Percentiles rank a stretch among this genome's conserved stretches.
phyloP scores from a whole-genome alignment of 129 eudicot genomes.

The Flaveria brownii region DNA sequence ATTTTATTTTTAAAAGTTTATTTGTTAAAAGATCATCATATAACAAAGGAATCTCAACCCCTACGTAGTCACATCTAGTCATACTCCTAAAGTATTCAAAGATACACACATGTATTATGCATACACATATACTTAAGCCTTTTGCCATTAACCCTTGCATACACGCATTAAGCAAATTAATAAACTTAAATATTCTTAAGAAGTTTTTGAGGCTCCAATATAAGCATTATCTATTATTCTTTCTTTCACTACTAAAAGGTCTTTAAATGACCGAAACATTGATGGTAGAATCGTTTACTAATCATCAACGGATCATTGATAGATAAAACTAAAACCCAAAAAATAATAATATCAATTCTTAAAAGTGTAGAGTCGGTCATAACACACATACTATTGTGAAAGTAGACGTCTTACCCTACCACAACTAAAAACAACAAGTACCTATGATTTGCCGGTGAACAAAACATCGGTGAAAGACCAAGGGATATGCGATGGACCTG shows the following conservation, averaged over 20 bases:
- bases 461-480: too few species aligned
- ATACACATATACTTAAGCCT: not conserved
- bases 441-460: too few species aligned
- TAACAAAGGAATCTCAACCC: slow-evolving; percentile 38
- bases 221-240: not conserved
- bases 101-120: not conserved
- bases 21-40: slow-evolving; percentile 25
- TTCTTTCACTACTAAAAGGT: not conserved
- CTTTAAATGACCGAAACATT: too few species aligned
- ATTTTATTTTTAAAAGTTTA: slow-evolving; percentile 4
- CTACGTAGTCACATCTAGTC: slow-evolving; percentile 21
- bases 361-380: too few species aligned
- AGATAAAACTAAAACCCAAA: too few species aligned
- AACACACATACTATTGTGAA: too few species aligned
- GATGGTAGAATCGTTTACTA: too few species aligned
- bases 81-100: slow-evolving; percentile 20
- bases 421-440: too few species aligned
- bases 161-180: not conserved
- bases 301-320: too few species aligned
- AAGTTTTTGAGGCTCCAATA: not conserved
- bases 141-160: not conserved
- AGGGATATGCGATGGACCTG: too few species aligned
- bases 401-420: too few species aligned
- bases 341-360: too few species aligned
- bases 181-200: not conserved